Conservation (phyloP, 345 rosid genomes). For the Conringia planisiliqua region DNA sequence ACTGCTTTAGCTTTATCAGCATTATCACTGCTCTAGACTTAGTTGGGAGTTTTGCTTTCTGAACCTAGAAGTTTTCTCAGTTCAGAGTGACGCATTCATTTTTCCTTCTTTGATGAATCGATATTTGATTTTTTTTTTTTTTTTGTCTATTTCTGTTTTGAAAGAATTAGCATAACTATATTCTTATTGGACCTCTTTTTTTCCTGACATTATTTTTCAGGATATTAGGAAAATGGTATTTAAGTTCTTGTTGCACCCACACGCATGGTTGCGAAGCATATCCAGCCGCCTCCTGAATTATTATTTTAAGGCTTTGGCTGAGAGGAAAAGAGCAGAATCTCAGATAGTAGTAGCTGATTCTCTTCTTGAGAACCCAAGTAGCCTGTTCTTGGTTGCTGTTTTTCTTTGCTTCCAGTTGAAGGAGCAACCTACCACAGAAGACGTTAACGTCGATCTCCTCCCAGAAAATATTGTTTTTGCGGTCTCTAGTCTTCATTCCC, state of each 20-base stretch:
- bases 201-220: conserved; percentile 39
- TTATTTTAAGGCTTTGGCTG: conserved; percentile 47
- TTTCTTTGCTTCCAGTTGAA: conserved; percentile 73
- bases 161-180: background rate
- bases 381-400: conserved; percentile 67
- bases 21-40: background rate
- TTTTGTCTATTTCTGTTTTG: background rate
- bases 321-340: conserved; percentile 31
- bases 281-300: conserved; percentile 64
- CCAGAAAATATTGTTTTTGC: conserved; percentile 57
- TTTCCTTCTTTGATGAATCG: background rate
- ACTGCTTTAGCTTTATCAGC: background rate
- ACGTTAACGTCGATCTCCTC: conserved; percentile 39
- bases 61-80: background rate
- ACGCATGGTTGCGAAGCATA: conserved; percentile 57
- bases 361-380: conserved; percentile 56
- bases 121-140: background rate
- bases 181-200: background rate
- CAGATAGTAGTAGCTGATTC: conserved; percentile 33
- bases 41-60: background rate
- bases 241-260: conserved; percentile 79
- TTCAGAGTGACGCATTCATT: background rate
- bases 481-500: conserved; percentile 51
- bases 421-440: conserved; percentile 38
- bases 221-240: conserved; percentile 66